Evolutionary conservation across 176 grass and related monocot genomes (phyloP).

Genomic region (Alloteropsis semialata): DNA sequence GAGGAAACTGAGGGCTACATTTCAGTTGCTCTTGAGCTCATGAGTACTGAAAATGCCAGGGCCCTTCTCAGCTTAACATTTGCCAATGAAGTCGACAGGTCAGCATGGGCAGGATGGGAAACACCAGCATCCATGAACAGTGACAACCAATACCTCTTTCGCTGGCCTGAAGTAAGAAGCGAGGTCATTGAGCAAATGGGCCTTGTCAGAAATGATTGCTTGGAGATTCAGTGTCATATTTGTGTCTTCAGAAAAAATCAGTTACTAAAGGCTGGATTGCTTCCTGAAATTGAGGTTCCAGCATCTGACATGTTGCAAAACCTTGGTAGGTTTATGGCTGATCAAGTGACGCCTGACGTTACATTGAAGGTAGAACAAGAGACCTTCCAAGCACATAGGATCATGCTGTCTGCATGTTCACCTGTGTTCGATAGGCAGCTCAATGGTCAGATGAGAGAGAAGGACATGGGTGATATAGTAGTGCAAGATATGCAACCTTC

Average conservation of each 20-base stretch:
- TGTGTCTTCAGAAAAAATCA: neutral
- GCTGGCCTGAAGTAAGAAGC: neutral
- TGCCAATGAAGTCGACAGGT: neutral
- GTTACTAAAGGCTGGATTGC: neutral
- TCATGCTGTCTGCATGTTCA: neutral
- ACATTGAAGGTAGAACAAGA: neutral
- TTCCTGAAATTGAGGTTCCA: neutral
- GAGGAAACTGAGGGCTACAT: neutral
- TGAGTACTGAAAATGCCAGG: neutral
- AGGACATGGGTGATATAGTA: neutral
- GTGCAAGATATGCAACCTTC: neutral
- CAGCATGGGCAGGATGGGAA: neutral
- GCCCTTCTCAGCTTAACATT: neutral
- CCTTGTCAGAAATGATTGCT: neutral
- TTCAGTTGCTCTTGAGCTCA: neutral
- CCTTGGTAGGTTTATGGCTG: neutral
- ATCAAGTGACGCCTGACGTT: neutral
- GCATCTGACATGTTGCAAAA: neutral
- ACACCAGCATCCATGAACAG: neutral
- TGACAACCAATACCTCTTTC: neutral
- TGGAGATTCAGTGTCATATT: neutral
- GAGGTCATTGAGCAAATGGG: neutral
- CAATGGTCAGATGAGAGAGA: neutral
- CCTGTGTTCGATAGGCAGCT: neutral
- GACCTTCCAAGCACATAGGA: neutral